phyloP scores from a whole-genome alignment of 2,329 filamentous ascomycete genomes.

The Dendrostoma leiphaemia region DNA sequence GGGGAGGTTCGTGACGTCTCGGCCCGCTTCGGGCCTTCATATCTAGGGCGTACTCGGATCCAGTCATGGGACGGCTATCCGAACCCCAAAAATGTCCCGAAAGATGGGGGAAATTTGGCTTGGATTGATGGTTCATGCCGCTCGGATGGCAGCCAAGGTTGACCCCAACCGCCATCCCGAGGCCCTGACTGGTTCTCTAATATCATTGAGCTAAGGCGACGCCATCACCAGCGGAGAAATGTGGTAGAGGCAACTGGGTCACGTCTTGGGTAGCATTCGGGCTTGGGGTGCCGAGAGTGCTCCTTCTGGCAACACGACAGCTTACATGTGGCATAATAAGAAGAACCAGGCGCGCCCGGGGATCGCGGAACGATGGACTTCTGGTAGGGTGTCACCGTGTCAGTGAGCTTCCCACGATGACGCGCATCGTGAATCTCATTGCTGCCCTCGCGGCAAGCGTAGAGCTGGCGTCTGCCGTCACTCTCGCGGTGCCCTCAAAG shows the following conservation, averaged over 20 bases:
- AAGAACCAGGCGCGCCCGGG: not conserved
- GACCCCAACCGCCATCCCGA: not conserved
- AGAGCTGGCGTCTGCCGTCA: conserved; percentile 10
- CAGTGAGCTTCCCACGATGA: not conserved
- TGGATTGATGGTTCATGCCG: not conserved
- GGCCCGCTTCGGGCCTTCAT: not conserved
- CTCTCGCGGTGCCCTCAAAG: conserved; percentile 12
- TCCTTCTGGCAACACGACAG: not conserved
- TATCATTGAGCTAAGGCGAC: not conserved
- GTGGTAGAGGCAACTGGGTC: not conserved
- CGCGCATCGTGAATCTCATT: not conserved
- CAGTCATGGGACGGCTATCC: not conserved
- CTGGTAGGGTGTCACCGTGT: too few relatives aligned
- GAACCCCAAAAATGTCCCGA: not conserved
- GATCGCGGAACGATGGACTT: not conserved
- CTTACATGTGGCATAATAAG: not conserved
- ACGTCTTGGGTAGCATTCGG: conserved; percentile 9
- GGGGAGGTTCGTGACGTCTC: not conserved
- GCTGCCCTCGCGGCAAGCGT: conserved; percentile 1
- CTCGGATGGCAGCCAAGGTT: not conserved
- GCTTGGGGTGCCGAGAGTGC: conserved; percentile 1
- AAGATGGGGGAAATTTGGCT: not conserved
- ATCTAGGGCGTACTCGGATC: not conserved
- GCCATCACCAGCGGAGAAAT: not conserved
- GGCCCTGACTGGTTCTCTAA: not conserved